Evolutionary conservation across 306 rosid genomes (phyloP), one percentile per base, ranked within the genome.

Genomic region (Vachellia collinsii): DNA sequence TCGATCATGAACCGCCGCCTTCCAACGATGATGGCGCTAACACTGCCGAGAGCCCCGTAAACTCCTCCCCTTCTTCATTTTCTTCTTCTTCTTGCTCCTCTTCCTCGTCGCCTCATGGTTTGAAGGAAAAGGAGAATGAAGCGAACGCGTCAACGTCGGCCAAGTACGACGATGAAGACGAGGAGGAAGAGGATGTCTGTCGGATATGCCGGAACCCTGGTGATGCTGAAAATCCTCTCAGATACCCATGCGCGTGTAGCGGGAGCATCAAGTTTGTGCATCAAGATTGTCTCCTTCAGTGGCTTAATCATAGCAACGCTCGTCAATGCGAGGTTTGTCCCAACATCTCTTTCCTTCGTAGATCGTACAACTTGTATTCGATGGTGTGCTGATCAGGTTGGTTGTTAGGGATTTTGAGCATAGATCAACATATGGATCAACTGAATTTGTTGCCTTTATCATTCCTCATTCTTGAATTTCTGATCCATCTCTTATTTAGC

Each of bases 281-380:
- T 74, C 99, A 96, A 83, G 99, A 93, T 63, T 96, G 99, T 83
- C 97, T 96, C 72, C 92, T 96, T 81, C 99, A 93, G 90, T 96
- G 99, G 99, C 98, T 96, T 74, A 93, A 90, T 89, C 99, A 96
- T 83, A 96, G 99, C 91, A 96, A 96, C 88, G 99, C 98, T 78
- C 97, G 99, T 65, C 99, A 96, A 87, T 96, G 99, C 91, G 99
- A 96, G 98, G 99, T 96, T 83, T 4, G 75, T 2, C 77, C 67
- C 22, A 71, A 61, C 54, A n/a, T 75, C 19, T 68, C 16, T 59
- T 10, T 56, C 38, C 61, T 7, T 82, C 42, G 42, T 66, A 38
- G 62, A 77, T 84, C 65, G 2, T 42, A 5, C 62, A 22, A 34
- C 46, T 53, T n/a, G 47, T 23, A 46, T 47, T n/a, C 62, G 13